These are phyloP conservation scores for Hypoxylon cercidicola DNA, from an alignment of 495 filamentous ascomycete species.

Conservation along the genomic window DNA sequence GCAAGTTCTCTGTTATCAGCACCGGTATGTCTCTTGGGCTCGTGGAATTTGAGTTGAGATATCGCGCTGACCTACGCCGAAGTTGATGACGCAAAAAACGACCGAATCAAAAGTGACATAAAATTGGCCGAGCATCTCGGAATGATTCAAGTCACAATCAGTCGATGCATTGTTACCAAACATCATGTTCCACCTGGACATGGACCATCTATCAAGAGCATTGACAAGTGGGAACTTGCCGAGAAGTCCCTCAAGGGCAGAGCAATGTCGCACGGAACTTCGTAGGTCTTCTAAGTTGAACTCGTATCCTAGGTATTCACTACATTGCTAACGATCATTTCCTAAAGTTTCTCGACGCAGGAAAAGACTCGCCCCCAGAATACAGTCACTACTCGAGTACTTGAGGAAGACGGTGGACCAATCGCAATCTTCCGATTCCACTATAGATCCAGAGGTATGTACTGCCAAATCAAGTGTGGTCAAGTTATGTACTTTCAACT, in stretches of 20 bases:
- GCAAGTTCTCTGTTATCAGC: constrained; percentile 34
- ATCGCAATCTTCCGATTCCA: constrained; percentile 37
- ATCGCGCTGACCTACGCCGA: constrained; percentile 4
- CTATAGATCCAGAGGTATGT: constrained; percentile 44
- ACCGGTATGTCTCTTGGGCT: constrained; percentile 26
- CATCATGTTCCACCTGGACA: neutral
- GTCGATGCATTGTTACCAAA: neutral
- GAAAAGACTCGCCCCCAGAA: neutral
- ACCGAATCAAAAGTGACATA: constrained; percentile 37
- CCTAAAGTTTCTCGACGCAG: constrained; percentile 14
- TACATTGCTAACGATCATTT: neutral
- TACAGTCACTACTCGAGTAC: neutral
- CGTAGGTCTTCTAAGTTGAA: constrained; percentile 13
- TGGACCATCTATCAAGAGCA: neutral
- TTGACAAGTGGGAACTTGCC: constrained; percentile 15
- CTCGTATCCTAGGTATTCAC: neutral
- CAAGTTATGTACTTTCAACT: neutral
- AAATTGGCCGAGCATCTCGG: constrained; percentile 40
- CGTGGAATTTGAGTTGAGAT: neutral
- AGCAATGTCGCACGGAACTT: constrained; percentile 39
- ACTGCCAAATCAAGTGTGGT: neutral
- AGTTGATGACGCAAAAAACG: constrained; percentile 35
- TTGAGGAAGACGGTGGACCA: constrained; percentile 8
- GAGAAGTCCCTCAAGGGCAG: constrained; percentile 41
- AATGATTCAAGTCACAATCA: constrained; percentile 36